Evolutionary conservation across 345 rosid species (phyloP).

Genomic region (Cardamine occulta): DNA sequence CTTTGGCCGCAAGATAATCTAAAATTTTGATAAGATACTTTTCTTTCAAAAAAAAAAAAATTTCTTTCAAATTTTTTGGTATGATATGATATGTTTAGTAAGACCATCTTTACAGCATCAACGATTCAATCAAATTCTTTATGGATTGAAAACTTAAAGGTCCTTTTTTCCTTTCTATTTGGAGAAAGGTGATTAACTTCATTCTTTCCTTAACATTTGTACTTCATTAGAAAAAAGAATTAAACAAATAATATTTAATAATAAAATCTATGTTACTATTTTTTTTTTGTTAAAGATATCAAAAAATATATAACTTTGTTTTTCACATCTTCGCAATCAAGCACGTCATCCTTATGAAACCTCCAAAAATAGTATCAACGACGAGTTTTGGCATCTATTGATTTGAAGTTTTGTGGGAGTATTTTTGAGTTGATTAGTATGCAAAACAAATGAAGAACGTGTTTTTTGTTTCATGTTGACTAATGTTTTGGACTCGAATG

Average conservation of each 20-base stretch:
- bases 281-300: no score
- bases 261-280: no score
- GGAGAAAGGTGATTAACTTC: constrained; percentile 5
- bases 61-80: not conserved
- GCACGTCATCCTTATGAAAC: constrained; percentile 14
- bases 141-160: not conserved
- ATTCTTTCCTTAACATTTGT: no score
- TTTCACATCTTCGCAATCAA: not conserved
- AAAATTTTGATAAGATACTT: not conserved
- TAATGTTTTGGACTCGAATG: constrained; percentile 2
- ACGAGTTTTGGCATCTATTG: not conserved
- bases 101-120: no score
- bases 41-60: not conserved
- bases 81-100: no score
- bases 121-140: not conserved
- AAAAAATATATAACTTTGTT: no score
- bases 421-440: not conserved
- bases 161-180: constrained; percentile 2
- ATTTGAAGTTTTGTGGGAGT: not conserved
- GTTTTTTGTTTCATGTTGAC: constrained; percentile 20
- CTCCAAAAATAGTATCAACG: not conserved
- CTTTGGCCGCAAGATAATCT: not conserved
- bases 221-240: no score
- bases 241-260: no score
- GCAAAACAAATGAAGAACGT: constrained; percentile 17